phyloP scores from a whole-genome alignment of 73 alveolate species.

The Paramecium biaurelia region DNA sequence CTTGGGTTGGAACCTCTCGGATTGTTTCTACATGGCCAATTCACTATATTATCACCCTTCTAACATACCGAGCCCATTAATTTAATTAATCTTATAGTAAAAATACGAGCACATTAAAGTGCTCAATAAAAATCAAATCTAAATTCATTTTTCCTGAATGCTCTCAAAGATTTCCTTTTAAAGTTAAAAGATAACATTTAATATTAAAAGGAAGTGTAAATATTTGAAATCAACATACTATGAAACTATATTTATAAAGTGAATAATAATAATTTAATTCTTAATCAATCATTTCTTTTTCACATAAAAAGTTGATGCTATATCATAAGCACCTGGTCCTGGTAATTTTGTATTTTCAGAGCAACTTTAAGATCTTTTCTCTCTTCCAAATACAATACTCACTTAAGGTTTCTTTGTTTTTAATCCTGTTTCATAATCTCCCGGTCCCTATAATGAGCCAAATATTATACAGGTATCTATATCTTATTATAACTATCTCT shows the following conservation, averaged over 20 bases:
- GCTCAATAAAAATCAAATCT: neutral
- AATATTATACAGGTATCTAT: neutral
- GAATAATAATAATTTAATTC: neutral
- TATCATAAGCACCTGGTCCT: slow-evolving; percentile 10
- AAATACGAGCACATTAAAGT: neutral
- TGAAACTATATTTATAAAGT: neutral
- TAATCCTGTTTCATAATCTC: neutral
- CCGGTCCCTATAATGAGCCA: neutral
- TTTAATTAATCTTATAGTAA: neutral
- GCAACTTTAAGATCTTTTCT: neutral
- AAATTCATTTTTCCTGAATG: neutral
- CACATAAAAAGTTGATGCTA: neutral
- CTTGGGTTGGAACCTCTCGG: neutral
- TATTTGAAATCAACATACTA: neutral
- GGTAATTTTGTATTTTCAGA: neutral
- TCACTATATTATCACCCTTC: neutral
- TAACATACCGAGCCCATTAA: slow-evolving; percentile 31
- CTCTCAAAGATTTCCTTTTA: neutral
- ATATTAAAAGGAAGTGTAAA: neutral
- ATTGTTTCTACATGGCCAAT: slow-evolving; percentile 24
- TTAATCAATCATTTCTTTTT: neutral
- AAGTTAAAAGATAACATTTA: neutral
- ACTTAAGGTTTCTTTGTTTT: neutral
- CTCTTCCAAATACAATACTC: slow-evolving; percentile 42
- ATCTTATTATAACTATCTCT: neutral